Conservation (phyloP, 2,329 filamentous ascomycete genomes). For the Parastagonospora avenae region DNA sequence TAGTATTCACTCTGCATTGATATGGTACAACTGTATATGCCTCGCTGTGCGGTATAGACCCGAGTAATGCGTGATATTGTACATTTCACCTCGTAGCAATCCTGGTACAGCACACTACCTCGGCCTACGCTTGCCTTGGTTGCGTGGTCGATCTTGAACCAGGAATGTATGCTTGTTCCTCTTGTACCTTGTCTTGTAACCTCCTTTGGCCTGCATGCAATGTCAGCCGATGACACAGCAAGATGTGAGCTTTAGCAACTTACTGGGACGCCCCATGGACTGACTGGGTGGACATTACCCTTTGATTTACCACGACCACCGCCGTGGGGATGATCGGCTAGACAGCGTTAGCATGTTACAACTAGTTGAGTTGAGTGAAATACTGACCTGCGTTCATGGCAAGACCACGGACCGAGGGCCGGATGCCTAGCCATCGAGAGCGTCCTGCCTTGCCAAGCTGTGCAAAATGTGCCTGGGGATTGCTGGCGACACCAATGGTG, state of each 20-base stretch:
- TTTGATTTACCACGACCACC: conserved; percentile 99
- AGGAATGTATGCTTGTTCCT: conserved; percentile 92
- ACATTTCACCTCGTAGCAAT: conserved; percentile 25
- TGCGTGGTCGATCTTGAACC: conserved; percentile 79
- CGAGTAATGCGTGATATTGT: conserved; percentile 12
- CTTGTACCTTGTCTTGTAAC: conserved; percentile 90
- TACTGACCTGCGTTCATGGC: conserved; percentile 90
- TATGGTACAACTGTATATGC: neutral
- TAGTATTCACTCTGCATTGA: neutral
- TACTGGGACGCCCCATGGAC: conserved; percentile 95
- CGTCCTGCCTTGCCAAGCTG: conserved; percentile 95
- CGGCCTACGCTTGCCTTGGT: conserved; percentile 80
- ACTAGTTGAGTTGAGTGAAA: neutral
- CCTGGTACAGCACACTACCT: conserved; percentile 32
- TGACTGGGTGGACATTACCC: conserved; percentile 93
- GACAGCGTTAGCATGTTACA: conserved; percentile 17
- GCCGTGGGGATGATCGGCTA: conserved; percentile 94
- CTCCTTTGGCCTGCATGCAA: conserved; percentile 68
- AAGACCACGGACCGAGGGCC: conserved; percentile 93
- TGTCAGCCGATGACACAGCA: neutral
- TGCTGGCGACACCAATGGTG: conserved; percentile 93
- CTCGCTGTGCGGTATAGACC: neutral
- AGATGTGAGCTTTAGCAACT: conserved; percentile 47
- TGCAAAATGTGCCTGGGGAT: conserved; percentile 85
- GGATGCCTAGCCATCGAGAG: conserved; percentile 89